A percentile compares a stretch with the other conserved stretches of the same genome.
Conservation (phyloP, 495 filamentous ascomycete species). For the Neurospora intermedia region DNA sequence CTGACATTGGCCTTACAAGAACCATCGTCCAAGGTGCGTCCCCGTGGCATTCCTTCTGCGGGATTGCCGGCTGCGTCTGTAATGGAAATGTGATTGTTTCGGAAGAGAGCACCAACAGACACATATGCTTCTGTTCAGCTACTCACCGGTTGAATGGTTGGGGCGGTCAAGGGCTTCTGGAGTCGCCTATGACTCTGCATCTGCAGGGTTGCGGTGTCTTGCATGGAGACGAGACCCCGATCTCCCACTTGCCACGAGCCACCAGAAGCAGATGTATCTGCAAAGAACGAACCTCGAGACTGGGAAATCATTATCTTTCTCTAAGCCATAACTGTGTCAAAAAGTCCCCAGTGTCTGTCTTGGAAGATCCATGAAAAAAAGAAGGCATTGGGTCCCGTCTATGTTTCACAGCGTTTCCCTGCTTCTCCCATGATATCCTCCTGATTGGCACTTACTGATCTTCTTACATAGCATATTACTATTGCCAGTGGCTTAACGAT, state of each 20-base stretch:
- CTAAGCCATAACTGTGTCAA: not conserved
- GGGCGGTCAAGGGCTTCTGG: not conserved
- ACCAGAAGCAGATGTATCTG: not conserved
- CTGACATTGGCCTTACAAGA: not conserved
- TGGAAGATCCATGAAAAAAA: not conserved
- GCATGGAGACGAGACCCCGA: not conserved
- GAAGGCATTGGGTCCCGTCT: not conserved
- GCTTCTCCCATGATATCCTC: not conserved
- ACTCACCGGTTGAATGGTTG: not conserved
- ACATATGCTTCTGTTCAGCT: not conserved
- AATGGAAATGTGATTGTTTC: not conserved
- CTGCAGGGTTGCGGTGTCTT: not conserved
- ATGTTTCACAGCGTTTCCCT: slow-evolving; percentile 6
- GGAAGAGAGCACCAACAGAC: not conserved
- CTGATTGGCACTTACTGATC: not conserved
- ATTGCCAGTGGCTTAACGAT: not conserved
- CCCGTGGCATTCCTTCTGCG: not conserved
- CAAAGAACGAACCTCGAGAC: not conserved
- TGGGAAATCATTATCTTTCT: not conserved
- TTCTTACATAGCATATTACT: not conserved
- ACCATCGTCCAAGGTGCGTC: not conserved
- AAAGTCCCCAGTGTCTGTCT: slow-evolving; percentile 1
- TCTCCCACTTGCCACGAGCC: not conserved
- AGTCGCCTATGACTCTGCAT: not conserved
- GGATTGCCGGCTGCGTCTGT: not conserved